These are phyloP conservation scores for Suhomyces ambrosiae DNA, from an alignment of 1,139 yeast genomes.

Conservation along the genomic window DNA sequence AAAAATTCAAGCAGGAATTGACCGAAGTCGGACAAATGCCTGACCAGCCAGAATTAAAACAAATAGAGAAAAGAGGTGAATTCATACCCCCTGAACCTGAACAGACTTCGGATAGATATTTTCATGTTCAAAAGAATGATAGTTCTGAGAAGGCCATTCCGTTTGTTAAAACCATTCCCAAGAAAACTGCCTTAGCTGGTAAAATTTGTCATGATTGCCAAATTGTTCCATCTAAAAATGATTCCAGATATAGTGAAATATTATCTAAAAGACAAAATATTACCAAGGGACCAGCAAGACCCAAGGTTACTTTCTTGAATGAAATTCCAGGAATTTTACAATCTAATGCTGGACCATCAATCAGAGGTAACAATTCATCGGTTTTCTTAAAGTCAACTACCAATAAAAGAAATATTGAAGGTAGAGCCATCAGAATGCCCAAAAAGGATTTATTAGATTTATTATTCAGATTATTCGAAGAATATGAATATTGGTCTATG, in stretches of 20 bases:
- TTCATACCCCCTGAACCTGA: constrained; percentile 16
- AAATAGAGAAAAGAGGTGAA: constrained; percentile 30
- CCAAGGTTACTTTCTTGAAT: constrained; percentile 76
- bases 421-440: constrained; percentile 93
- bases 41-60: constrained; percentile 45
- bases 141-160: constrained; percentile 53
- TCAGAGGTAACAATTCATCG: constrained; percentile 66
- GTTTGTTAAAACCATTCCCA: constrained; percentile 78
- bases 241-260: constrained; percentile 63
- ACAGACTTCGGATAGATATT: constrained; percentile 26
- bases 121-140: constrained; percentile 31
- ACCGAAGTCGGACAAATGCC: constrained; percentile 54
- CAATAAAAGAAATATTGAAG: constrained; percentile 55
- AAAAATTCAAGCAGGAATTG: constrained; percentile 62
- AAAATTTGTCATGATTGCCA: constrained; percentile 92
- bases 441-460: constrained; percentile 88
- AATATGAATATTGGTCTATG: constrained; percentile 95
- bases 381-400: constrained; percentile 52
- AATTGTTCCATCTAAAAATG: constrained; percentile 75
- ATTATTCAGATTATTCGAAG: constrained; percentile 86
- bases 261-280: constrained; percentile 50
- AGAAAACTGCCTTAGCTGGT: constrained; percentile 83
- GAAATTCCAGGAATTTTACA: constrained; percentile 87
- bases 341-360: constrained; percentile 82
- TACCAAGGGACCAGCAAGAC: constrained; percentile 49